Conservation (phyloP, 148 eudicot species). For the Amaranthus hypochondriacus region DNA sequence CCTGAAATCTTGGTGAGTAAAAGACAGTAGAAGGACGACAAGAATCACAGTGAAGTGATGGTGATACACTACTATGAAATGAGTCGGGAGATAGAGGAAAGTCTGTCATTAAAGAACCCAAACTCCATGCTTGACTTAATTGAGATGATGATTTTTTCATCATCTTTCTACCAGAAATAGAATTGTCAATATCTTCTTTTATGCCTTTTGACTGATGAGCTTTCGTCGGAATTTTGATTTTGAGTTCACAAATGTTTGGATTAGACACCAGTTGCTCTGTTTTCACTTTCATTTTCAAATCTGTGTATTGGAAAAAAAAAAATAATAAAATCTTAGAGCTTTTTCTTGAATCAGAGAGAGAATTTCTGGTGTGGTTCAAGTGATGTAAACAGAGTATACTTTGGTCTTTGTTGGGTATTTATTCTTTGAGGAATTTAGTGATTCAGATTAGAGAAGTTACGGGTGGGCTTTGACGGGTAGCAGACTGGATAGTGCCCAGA, state of each 20-base stretch:
- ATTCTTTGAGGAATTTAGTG: not conserved
- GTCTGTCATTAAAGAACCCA: slow-evolving; percentile 20
- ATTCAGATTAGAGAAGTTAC: too few relatives aligned
- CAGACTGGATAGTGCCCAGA: too few relatives aligned
- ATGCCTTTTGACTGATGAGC: not conserved
- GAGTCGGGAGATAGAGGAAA: slow-evolving; percentile 16
- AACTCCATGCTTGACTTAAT: slow-evolving; percentile 12
- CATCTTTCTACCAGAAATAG: not conserved
- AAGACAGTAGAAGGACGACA: slow-evolving; percentile 27
- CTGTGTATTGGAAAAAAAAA: not conserved
- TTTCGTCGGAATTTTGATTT: not conserved
- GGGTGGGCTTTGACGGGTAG: too few relatives aligned
- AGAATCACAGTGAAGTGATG: not conserved
- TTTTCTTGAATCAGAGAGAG: not conserved
- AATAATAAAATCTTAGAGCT: not conserved
- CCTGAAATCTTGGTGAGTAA: slow-evolving; percentile 31
- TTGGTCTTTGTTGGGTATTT: not conserved
- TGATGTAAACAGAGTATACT: not conserved
- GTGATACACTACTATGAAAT: not conserved
- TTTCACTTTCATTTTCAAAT: slow-evolving; percentile 6
- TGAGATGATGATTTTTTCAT: not conserved
- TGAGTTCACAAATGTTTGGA: not conserved
- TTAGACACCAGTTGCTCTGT: not conserved
- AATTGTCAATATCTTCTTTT: too few relatives aligned
- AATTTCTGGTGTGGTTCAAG: not conserved